Evolutionary conservation across 2,329 filamentous ascomycete genomes (phyloP), one percentile per base, ranked within the genome.

Genomic region (Diplodia intermedia): DNA sequence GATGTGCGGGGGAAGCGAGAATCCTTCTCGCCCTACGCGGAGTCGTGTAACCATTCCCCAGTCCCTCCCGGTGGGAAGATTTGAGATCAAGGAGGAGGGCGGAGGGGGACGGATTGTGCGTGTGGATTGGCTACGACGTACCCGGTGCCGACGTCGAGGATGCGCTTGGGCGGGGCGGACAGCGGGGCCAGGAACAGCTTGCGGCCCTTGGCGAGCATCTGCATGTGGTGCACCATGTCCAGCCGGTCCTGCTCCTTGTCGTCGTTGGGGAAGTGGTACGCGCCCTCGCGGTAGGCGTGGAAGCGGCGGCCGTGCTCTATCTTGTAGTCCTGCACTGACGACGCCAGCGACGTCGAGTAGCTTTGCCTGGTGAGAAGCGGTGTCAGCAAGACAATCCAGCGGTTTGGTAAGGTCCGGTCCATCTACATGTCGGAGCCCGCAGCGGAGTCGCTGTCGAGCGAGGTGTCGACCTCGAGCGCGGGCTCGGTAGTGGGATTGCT

Each of bases 241-340:
- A 63, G 36, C 15, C 66, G 66, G 57, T 68, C 66, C 20, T 68
- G 66, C 50, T 68, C 66, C 7, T 63, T 53, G n/a, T 68, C 56
- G 43, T 68, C 66, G 49, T 63, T 68, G 4, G 55, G 66, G 31
- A 79, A 74, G 63, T 79, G 76, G 40, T 54, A 60, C 0, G 36
- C 50, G 68, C 78, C 78, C 18, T 71, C 72, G 60, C 75, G 74
- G 70, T 75, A 79, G 69, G 73, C 76, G 68, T 78, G 76, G 52
- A 79, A 79, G 68, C 78, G 76, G 15, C 78, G 75, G 20, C 74
- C 74, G 54, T 75, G 72, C 55, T 75, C 72, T 63, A 68, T 65
- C 26, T 69, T 67, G 57, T 72, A 73, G 47, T 69, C 65, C 9
- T 68, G 68, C 26, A 72, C 69, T 49, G 68, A 70, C 11, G 66